These are phyloP conservation scores for Melampsora occidentalis DNA, from an alignment of 1,284 basidiomycete genomes.

Conservation along the genomic window DNA sequence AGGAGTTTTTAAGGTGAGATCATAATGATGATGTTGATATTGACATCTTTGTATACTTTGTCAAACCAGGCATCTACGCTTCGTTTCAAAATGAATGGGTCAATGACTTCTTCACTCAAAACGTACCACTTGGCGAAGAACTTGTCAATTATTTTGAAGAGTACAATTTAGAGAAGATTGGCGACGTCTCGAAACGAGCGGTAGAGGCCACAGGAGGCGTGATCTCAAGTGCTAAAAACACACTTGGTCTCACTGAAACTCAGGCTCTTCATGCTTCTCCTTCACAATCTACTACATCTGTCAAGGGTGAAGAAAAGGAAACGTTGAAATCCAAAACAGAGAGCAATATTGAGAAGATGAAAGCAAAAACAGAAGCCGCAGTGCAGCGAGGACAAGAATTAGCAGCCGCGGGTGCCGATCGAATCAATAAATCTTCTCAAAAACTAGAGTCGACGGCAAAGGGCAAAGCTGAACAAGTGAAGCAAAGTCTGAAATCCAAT, in stretches of 20 bases:
- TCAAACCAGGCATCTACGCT: conserved; percentile 57
- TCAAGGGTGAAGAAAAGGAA: neutral
- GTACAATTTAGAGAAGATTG: conserved; percentile 55
- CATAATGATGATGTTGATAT: neutral
- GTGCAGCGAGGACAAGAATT: conserved; percentile 24
- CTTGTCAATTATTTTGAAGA: conserved; percentile 78
- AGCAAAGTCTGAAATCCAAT: neutral
- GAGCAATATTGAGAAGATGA: conserved; percentile 17
- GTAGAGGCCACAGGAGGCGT: conserved; percentile 9
- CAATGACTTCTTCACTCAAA: conserved; percentile 75
- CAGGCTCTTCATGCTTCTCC: neutral
- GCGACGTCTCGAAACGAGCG: conserved; percentile 27
- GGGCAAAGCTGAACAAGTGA: neutral
- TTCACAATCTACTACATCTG: neutral
- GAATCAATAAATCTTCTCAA: neutral
- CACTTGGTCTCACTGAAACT: conserved; percentile 1
- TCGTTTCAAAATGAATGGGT: conserved; percentile 70
- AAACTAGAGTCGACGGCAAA: neutral
- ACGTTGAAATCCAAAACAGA: neutral
- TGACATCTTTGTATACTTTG: neutral
- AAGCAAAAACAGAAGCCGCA: conserved; percentile 28
- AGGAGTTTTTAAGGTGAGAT: too few relatives aligned
- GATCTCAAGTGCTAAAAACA: conserved; percentile 20
- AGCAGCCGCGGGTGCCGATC: neutral
- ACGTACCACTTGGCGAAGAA: conserved; percentile 69